Evolutionary conservation across 2,329 filamentous ascomycete genomes (phyloP), one percentile per base, ranked within the genome.

Genomic region (Phaeosphaeriaceae sp.): DNA sequence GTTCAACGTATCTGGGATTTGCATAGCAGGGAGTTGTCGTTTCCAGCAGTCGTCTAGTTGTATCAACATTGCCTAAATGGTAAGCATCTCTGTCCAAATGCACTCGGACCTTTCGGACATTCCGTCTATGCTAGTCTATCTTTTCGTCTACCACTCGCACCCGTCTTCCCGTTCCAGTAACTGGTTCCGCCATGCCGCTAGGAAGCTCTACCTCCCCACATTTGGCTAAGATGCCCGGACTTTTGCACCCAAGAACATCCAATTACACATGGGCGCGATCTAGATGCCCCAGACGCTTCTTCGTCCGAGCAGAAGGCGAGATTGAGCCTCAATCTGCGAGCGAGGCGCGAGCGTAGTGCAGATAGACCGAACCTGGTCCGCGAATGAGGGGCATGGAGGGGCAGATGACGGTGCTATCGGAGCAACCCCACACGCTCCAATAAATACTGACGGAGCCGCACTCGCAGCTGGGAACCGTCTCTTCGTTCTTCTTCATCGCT

Each of bases 331-430:
- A 36, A 7, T 36, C 31, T 36, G 31, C 31, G 31, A 36, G 31
- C 31, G 31, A 65, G 53, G 58, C 58, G 70, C 68, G 70, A 67
- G 51, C 19, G 17, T 33, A 22, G 9, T 17, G 47, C 41, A 46
- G 10, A 44, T 41, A 58, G 2, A 51, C 61, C 66, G 67, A 66
- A 48, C 54, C 57, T 63, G 48, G 54, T 51, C 69, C 69, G 70
- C 51, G 60, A 60, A 47, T 65, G 70, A 72, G 70, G 69, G 66
- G 66, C 66, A 62, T 64, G 51, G 69, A 69, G 62, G 64, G 65
- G 69, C 63, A 62, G n/a, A 67, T 69, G 65, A 66, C 62, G 65
- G 48, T 52, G 53, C 33, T 50, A 45, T 60, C 56, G 57, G 51
- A 56, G 45, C 60, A 51, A 65, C 66, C 65, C 67, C 62, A 68